Percentiles rank a stretch among this genome's conserved stretches.
These are phyloP conservation scores for Gyromitra esculenta DNA, from an alignment of 2,329 filamentous ascomycete species.

Conservation along the genomic window DNA sequence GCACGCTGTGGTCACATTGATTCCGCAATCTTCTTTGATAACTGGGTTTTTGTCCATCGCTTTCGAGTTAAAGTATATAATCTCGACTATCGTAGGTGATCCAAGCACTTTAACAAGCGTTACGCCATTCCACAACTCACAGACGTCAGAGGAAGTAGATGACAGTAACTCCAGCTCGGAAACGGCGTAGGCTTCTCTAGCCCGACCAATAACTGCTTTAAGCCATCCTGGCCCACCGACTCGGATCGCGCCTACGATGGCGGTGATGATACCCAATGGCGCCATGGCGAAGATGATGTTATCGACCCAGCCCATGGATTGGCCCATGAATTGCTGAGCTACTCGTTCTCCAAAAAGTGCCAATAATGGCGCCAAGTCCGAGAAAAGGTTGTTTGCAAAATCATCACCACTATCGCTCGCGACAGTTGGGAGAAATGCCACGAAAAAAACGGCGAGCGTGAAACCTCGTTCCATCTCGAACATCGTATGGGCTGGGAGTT, in stretches of 20 bases:
- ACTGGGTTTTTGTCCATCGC: neutral
- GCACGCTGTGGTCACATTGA: neutral
- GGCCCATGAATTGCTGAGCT: conserved; percentile 55
- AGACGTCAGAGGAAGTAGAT: conserved; percentile 61
- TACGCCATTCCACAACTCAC: conserved; percentile 59
- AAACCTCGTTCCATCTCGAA: neutral
- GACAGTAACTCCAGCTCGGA: conserved; percentile 62
- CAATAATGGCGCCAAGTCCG: conserved; percentile 43
- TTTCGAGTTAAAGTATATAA: conserved; percentile 1
- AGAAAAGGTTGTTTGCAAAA: conserved; percentile 43
- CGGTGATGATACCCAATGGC: conserved; percentile 61
- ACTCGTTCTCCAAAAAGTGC: conserved; percentile 19
- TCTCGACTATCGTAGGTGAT: conserved; percentile 23
- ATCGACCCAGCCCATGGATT: conserved; percentile 56
- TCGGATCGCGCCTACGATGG: conserved; percentile 58
- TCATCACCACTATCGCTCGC: conserved; percentile 36
- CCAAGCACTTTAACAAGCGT: conserved; percentile 26
- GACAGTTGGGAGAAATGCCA: conserved; percentile 9
- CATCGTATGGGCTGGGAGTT: neutral
- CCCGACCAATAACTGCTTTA: conserved; percentile 61
- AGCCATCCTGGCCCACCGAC: conserved; percentile 58
- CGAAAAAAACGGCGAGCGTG: too few species aligned
- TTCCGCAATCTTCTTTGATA: neutral
- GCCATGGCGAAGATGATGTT: conserved; percentile 54
- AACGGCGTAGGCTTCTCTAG: conserved; percentile 59